Evolutionary conservation across 2,329 filamentous ascomycete species (phyloP).

Genomic region (Arthrocladium fulminans): DNA sequence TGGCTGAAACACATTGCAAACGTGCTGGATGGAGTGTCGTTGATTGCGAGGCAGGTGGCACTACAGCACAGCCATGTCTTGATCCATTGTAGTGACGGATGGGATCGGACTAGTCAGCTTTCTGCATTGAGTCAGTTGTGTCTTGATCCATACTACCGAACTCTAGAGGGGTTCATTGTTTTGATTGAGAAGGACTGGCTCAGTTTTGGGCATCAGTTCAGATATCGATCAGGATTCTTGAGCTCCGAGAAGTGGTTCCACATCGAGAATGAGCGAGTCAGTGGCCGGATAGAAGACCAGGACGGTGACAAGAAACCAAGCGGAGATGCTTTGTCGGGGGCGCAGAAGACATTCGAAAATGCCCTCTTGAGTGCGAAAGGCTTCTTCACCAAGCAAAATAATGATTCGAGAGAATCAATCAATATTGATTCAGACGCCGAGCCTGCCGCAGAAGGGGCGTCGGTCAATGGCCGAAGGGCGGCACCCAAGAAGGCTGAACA

Average conservation of each 20-base stretch:
- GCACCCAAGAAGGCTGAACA: constrained; percentile 28
- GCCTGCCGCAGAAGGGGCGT: constrained; percentile 43
- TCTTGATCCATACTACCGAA: constrained; percentile 90
- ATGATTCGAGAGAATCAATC: constrained; percentile 55
- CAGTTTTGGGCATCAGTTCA: constrained; percentile 96
- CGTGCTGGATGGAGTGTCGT: constrained; percentile 71
- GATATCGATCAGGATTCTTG: constrained; percentile 77
- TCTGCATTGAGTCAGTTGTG: constrained; percentile 87
- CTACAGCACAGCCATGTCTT: constrained; percentile 89
- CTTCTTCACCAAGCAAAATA: constrained; percentile 66
- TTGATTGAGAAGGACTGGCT: constrained; percentile 96
- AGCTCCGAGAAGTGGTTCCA: constrained; percentile 92
- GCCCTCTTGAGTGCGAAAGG: constrained; percentile 75
- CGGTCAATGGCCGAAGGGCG: constrained; percentile 34
- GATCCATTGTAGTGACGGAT: constrained; percentile 96
- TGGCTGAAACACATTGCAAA: constrained; percentile 87
- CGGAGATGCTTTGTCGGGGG: constrained; percentile 27
- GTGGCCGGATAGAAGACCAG: constrained; percentile 36
- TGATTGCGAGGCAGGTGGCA: constrained; percentile 81
- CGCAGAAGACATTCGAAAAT: constrained; percentile 72
- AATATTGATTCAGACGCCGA: constrained; percentile 51
- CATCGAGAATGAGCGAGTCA: constrained; percentile 69
- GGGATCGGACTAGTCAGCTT: constrained; percentile 93
- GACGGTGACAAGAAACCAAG: constrained; percentile 29
- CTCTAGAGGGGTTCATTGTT: constrained; percentile 87